Evolutionary conservation across 345 rosid species (phyloP).

Genomic region (Gossypium longicalyx): DNA sequence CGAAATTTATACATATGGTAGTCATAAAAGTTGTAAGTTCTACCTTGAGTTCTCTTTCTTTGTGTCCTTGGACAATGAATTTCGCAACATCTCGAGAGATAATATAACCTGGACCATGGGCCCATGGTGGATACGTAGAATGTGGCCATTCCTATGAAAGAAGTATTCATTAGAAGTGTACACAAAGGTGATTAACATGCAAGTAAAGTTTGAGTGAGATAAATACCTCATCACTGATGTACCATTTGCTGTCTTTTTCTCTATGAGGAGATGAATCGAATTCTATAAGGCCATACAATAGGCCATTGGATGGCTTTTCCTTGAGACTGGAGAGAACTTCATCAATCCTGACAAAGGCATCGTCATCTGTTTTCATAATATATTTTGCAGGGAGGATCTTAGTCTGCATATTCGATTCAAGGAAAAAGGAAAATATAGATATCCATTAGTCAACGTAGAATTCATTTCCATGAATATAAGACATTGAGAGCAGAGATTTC

Average conservation of each 20-base stretch:
- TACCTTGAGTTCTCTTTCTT: constrained; percentile 62
- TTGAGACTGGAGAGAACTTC: constrained; percentile 61
- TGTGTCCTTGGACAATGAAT: constrained; percentile 66
- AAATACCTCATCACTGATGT: constrained; percentile 62
- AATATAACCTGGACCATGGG: constrained; percentile 92
- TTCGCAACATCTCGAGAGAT: constrained; percentile 72
- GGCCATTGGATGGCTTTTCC: constrained; percentile 51
- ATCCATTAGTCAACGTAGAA: not conserved
- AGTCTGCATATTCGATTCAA: constrained; percentile 43
- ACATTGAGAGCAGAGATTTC: not conserved
- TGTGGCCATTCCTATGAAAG: constrained; percentile 69
- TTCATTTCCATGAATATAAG: not conserved
- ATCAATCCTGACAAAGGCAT: constrained; percentile 83
- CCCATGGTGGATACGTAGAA: constrained; percentile 85
- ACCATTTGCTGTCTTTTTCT: constrained; percentile 82
- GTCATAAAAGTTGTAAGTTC: constrained; percentile 6
- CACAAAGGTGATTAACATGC: not conserved
- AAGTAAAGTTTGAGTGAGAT: constrained; percentile 3
- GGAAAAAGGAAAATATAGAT: not conserved
- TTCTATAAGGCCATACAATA: constrained; percentile 69
- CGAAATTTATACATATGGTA: not conserved
- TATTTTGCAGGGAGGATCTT: constrained; percentile 74
- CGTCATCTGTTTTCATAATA: constrained; percentile 94
- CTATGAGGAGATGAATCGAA: constrained; percentile 72
- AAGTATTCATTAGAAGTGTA: constrained; percentile 11